Percentiles rank a stretch among this genome's conserved stretches.
Conservation (phyloP, 1,284 basidiomycete species). For the Sporisorium exsertum region DNA sequence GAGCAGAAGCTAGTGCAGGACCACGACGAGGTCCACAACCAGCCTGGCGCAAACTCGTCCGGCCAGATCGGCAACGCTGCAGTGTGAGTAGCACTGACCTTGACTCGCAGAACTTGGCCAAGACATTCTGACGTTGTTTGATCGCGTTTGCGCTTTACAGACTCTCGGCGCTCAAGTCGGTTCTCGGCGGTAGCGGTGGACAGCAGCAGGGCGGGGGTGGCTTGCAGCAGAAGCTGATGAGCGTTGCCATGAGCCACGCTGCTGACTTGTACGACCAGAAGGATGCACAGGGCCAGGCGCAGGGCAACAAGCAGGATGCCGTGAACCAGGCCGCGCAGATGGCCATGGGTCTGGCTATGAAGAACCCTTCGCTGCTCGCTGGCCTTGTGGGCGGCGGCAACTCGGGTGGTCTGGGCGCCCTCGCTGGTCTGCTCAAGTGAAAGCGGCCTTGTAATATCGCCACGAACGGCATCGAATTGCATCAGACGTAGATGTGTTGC, state of each 20-base stretch:
- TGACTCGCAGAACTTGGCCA: no score
- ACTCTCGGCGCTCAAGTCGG: slow-evolving; percentile 52
- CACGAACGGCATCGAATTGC: neutral
- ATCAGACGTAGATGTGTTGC: neutral
- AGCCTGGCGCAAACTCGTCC: slow-evolving; percentile 41
- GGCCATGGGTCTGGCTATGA: slow-evolving; percentile 66
- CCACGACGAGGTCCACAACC: slow-evolving; percentile 57
- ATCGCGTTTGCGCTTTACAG: slow-evolving; percentile 11
- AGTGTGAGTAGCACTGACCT: slow-evolving; percentile 35
- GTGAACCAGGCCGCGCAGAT: slow-evolving; percentile 67
- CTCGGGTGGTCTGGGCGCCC: slow-evolving; percentile 49
- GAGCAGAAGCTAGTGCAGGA: slow-evolving; percentile 59
- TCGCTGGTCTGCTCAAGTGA: slow-evolving; percentile 50
- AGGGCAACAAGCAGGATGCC: slow-evolving; percentile 67
- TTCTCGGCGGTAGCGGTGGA: slow-evolving; percentile 45
- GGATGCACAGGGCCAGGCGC: slow-evolving; percentile 59
- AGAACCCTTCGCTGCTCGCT: slow-evolving; percentile 54
- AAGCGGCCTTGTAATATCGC: neutral
- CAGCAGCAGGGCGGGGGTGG: slow-evolving; percentile 38
- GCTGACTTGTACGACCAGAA: slow-evolving; percentile 60
- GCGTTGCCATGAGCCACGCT: slow-evolving; percentile 48
- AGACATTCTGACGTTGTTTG: neutral
- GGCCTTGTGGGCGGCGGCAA: slow-evolving; percentile 56
- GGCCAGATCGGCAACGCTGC: slow-evolving; percentile 62
- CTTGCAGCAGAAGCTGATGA: slow-evolving; percentile 51